A percentile compares a stretch with the other conserved stretches of the same genome.
Evolutionary conservation across 2,329 filamentous ascomycete genomes (phyloP).

Genomic region (Coniochaeta ligniaria): DNA sequence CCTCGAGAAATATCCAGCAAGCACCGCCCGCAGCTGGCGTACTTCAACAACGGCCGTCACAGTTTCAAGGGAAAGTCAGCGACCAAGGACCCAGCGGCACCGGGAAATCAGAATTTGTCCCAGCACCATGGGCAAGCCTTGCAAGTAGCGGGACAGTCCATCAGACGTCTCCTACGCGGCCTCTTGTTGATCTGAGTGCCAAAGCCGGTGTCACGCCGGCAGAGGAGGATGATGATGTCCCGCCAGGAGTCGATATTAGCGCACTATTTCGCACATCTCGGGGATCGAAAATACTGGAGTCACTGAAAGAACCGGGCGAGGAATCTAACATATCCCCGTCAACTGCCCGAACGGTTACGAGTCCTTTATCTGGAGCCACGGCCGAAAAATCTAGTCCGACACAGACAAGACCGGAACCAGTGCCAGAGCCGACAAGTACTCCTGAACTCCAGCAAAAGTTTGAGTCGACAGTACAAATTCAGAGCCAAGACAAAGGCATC

Average conservation of each 20-base stretch:
- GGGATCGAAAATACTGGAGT: constrained; percentile 35
- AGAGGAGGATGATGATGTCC: constrained; percentile 24
- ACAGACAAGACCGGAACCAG: background rate
- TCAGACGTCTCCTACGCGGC: background rate
- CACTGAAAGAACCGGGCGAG: constrained; percentile 13
- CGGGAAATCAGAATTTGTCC: background rate
- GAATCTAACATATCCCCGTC: background rate
- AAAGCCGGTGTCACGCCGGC: background rate
- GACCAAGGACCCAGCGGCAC: background rate
- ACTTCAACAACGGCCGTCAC: background rate
- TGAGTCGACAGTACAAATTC: background rate
- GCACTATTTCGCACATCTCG: constrained; percentile 38
- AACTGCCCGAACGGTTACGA: background rate
- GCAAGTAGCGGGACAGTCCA: background rate
- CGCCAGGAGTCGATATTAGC: constrained; percentile 34
- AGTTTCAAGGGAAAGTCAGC: background rate
- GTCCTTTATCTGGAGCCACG: background rate
- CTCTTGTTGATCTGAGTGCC: background rate
- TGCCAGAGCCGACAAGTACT: background rate
- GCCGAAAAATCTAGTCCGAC: background rate
- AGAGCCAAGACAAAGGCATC: background rate
- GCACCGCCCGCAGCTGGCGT: background rate
- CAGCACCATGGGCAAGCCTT: constrained; percentile 1
- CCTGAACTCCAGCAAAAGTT: background rate
- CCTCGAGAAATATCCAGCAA: background rate